Percentiles rank a stretch among this genome's conserved stretches.
Evolutionary conservation across 768 basidiomycete genomes (phyloP).

Genomic region (Tylopilus vinaceipallidus): DNA sequence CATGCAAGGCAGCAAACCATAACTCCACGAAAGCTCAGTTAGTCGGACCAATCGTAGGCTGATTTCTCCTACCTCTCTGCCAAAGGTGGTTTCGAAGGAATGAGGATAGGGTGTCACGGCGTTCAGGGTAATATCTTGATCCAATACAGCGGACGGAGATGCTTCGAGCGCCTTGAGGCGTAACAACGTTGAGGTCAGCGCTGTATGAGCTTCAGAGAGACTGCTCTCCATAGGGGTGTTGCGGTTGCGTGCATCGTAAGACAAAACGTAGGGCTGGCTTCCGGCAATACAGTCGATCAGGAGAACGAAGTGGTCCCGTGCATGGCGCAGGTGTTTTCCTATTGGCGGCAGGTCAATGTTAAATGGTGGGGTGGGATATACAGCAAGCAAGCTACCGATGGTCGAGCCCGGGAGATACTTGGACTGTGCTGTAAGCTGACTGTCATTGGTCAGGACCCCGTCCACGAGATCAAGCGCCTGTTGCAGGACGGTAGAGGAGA

Average conservation of each 20-base stretch:
- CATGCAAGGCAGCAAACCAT: constrained; percentile 85
- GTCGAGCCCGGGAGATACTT: constrained; percentile 82
- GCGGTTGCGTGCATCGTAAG: constrained; percentile 73
- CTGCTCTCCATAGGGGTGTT: constrained; percentile 84
- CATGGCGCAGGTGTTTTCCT: constrained; percentile 89
- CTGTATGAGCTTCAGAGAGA: constrained; percentile 54
- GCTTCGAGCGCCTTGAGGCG: constrained; percentile 51
- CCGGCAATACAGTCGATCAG: constrained; percentile 54
- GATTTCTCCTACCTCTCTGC: constrained; percentile 60
- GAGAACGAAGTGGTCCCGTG: constrained; percentile 77
- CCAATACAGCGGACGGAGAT: constrained; percentile 42
- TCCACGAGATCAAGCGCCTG: constrained; percentile 76
- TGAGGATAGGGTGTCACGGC: constrained; percentile 81
- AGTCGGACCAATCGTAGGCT: neutral
- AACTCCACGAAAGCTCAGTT: constrained; percentile 42
- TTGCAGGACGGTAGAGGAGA: constrained; percentile 62
- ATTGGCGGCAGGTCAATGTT: constrained; percentile 1
- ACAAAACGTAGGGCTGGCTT: constrained; percentile 51
- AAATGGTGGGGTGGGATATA: neutral
- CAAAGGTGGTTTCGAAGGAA: constrained; percentile 74
- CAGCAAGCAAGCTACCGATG: constrained; percentile 52
- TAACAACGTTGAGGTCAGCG: constrained; percentile 53
- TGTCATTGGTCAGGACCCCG: constrained; percentile 61
- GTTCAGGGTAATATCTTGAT: constrained; percentile 65
- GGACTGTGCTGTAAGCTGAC: constrained; percentile 68